Base-by-base conservation (phyloP, 495 filamentous ascomycete species). In the Neurospora intermedia region DNA sequence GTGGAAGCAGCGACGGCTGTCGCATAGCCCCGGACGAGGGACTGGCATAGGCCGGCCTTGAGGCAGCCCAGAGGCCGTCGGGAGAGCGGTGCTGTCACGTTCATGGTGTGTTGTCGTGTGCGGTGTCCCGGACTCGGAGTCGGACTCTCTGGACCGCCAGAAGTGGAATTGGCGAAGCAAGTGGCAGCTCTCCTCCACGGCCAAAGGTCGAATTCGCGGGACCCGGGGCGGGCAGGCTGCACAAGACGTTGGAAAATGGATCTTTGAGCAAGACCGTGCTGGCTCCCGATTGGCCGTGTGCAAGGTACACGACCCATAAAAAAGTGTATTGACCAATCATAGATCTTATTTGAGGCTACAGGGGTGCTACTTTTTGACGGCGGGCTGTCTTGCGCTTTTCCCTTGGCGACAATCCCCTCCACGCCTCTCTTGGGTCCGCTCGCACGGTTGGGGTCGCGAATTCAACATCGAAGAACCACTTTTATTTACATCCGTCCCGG, bases 11-110 rank as follows among this genome's bases (percentile, higher is more conserved):
- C 73, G 23, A 77, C 77, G 69, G 80, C 77, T 59, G 83, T 82
- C 48, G 81, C 54, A 62, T 62, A 62, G 23, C 54, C 54, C 54
- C 54, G 54, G 54, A 62, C 16, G 23, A 62, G 54, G 54, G 54
- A 62, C 72, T 82, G 79, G 69, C 86, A 85, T 13, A 90, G 77
- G 74, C 87, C 79, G 31, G 87, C 83, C 82, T 89, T 89, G 81
- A 90, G 88, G 83, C 88, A 89, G 87, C 87, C 86, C 84, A 91
- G 83, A 73, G 87, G 91, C 89, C 89, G 89, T 80, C 89, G 71
- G 69, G 73, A 79, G 72, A 87, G 81, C 74, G 83, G 82, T 74
- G 87, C 79, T 62, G 54, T 62, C 70, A 82, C 83, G 79, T 90
- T 89, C 91, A 92, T 92, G 70, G 77, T 83, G 78, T 48, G 69